Base-by-base conservation (phyloP, 75 land plant genomes). In the Cupressus sempervirens region DNA sequence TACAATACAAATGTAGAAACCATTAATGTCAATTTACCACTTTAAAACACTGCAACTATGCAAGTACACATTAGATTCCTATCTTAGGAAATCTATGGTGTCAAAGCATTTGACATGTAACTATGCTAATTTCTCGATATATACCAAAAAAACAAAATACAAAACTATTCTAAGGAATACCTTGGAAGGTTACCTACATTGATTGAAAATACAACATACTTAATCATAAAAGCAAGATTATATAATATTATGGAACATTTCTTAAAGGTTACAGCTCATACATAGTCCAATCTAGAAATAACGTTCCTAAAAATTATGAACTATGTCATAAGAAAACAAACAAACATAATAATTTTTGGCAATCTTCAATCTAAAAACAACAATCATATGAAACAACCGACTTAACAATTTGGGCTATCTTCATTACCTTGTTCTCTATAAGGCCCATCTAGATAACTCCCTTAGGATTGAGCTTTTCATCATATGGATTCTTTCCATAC, bases 371-470 rank as follows among this genome's bases (percentile, higher is more conserved):
- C 3, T 6, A 43, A 6, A 43, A 43, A 43, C 45, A 43, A 43
- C 6, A 43, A n/a, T n/a, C n/a, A n/a, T n/a, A n/a, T n/a, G n/a
- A 65, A 26, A 26, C 3, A 0, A 65, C 23, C 23, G 26, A 65
- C 29, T 26, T 23, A 65, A 26, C 68, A 65, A 65, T 23, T 6
- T 65, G 29, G 8, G 6, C 29, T 6, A 65, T 26, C 26, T 65
- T 65, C 68, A 20, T 34, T 58, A 87, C 91, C 87, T 84, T 88
- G 82, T 83, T 88, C 46, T 89, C 91, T 41, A 91, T 76, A 35
- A 90, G 76, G 46, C 89, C 92, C 82, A 89, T 88, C 76, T 89
- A 83, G 46, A 90, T 88, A 85, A 90, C 82, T n/a, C 91, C 91
- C 1, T 13, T 7, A 9, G 91, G 90, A 84, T 90, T 90, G 7